phyloP scores from a whole-genome alignment of 768 basidiomycete genomes.

The Imleria badia region DNA sequence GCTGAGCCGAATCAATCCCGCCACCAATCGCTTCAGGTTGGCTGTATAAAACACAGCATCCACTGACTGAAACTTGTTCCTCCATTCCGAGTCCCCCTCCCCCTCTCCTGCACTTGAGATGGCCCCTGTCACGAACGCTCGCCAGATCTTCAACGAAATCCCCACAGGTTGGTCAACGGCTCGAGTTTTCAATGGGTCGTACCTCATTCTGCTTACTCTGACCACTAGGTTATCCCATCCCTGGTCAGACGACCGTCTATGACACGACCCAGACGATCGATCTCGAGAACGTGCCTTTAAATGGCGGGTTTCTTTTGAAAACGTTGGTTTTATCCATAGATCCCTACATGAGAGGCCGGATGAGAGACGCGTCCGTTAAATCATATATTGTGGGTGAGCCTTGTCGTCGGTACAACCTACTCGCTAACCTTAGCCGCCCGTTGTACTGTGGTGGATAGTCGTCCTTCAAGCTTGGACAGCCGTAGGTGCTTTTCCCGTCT shows the following conservation, averaged over 20 bases:
- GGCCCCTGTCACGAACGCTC: not conserved
- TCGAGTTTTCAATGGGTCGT: not conserved
- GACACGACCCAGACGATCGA: constrained; percentile 2
- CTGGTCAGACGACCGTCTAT: not conserved
- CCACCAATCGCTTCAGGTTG: not conserved
- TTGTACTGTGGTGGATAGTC: not conserved
- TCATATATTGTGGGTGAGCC: not conserved
- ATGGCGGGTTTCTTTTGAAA: constrained; percentile 5
- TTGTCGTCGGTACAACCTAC: not conserved
- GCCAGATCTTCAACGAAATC: not conserved
- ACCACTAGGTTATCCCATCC: not conserved
- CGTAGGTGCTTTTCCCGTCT: not conserved
- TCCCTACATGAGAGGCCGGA: constrained; percentile 4
- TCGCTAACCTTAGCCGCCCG: not conserved
- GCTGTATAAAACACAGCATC: not conserved
- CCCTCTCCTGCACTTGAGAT: not conserved
- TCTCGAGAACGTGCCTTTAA: not conserved
- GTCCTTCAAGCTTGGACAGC: not conserved
- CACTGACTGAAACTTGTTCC: not conserved
- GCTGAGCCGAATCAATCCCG: not conserved
- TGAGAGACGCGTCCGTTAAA: not conserved
- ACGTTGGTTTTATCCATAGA: constrained; percentile 1
- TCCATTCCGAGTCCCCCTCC: not conserved
- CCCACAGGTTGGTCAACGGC: not conserved
- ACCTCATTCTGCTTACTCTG: not conserved